phyloP scores from a whole-genome alignment of 257 asterid species.

The Nicotiana paniculata region DNA sequence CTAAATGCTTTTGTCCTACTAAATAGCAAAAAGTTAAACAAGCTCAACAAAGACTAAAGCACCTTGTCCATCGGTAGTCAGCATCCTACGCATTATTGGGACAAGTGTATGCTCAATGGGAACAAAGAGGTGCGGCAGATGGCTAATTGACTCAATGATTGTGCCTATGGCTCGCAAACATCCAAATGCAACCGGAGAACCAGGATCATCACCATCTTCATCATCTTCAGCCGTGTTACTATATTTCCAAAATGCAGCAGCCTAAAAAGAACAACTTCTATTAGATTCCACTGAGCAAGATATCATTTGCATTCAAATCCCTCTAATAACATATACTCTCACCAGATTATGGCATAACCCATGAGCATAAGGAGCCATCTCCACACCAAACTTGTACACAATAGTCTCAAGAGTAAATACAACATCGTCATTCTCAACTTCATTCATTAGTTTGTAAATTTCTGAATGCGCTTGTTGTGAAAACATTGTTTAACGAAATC shows the following conservation, averaged over 20 bases:
- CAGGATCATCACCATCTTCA: conserved; percentile 96
- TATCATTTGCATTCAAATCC: neutral
- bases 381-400: conserved; percentile 99
- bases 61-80: conserved; percentile 98
- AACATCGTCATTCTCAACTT: conserved; percentile 98
- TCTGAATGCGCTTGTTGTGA: conserved; percentile 35
- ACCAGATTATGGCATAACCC: conserved; percentile 99
- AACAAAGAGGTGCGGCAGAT: conserved; percentile 80
- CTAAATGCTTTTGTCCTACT: neutral
- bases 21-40: neutral
- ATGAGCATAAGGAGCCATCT: conserved; percentile 97
- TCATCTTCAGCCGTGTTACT: conserved; percentile 84
- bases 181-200: conserved; percentile 98
- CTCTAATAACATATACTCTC: conserved; percentile 13
- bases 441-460: conserved; percentile 90
- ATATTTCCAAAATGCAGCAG: conserved; percentile 98
- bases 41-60: conserved; percentile 3
- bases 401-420: conserved; percentile 95
- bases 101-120: conserved; percentile 83
- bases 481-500: neutral
- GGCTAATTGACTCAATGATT: conserved; percentile 88
- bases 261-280: conserved; percentile 37
- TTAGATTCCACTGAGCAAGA: neutral
- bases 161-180: conserved; percentile 99
- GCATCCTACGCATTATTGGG: conserved; percentile 96